Evolutionary conservation across 2,329 filamentous ascomycete genomes (phyloP).

Genomic region (Fusarium sp.): DNA sequence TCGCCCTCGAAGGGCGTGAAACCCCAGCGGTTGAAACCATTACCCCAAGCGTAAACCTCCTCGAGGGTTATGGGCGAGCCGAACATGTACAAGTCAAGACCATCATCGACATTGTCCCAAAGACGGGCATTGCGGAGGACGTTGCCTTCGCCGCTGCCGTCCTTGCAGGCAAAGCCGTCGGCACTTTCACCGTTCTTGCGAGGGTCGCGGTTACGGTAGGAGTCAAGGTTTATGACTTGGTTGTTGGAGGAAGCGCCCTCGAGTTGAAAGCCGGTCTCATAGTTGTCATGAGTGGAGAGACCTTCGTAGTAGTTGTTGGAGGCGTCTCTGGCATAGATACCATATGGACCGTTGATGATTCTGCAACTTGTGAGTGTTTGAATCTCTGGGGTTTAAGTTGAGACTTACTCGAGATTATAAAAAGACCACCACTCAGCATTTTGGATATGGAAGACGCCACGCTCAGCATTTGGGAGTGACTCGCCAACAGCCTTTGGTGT

Average conservation of each 20-base stretch:
- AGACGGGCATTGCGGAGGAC: conserved; percentile 58
- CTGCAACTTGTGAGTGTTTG: neutral
- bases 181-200: conserved; percentile 64
- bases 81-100: conserved; percentile 52
- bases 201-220: conserved; percentile 59
- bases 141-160: conserved; percentile 60
- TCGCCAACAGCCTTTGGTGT: conserved; percentile 57
- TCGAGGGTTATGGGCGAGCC: conserved; percentile 57
- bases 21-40: conserved; percentile 59
- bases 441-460: conserved; percentile 61
- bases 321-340: conserved; percentile 51
- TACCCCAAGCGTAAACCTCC: conserved; percentile 59
- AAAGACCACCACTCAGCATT: conserved; percentile 59
- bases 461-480: conserved; percentile 54
- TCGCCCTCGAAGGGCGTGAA: conserved; percentile 58
- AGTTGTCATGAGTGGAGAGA: conserved; percentile 54
- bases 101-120: conserved; percentile 65
- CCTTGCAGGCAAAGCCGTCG: conserved; percentile 62
- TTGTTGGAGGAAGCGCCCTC: conserved; percentile 51
- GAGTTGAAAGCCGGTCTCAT: conserved; percentile 54
- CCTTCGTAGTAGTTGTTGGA: conserved; percentile 54
- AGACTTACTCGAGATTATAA: conserved; percentile 50
- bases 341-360: conserved; percentile 54
- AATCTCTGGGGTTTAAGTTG: accelerated
- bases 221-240: conserved; percentile 57